Conservation (phyloP, 75 land plant genomes). For the Pinus taeda region DNA sequence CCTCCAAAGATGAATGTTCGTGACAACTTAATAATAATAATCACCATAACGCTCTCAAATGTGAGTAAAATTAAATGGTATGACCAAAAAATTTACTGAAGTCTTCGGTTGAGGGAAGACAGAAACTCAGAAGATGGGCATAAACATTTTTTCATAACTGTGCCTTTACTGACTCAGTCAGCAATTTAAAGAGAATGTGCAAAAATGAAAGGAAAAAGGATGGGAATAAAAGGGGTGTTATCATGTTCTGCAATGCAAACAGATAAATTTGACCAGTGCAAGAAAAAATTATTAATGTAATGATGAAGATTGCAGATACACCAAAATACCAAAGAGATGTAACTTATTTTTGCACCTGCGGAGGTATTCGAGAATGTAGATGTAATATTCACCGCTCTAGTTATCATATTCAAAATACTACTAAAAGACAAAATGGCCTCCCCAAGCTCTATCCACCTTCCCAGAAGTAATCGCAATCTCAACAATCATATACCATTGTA, state of each 20-base stretch:
- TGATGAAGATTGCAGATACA: background rate
- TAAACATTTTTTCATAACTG: too few species aligned
- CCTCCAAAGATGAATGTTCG: too few species aligned
- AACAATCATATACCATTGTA: background rate
- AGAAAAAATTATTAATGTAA: background rate
- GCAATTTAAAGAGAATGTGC: too few species aligned
- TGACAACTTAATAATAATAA: too few species aligned
- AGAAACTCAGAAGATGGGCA: too few species aligned
- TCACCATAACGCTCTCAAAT: too few species aligned
- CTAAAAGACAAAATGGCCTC: background rate
- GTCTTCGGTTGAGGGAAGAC: too few species aligned
- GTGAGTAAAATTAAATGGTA: too few species aligned
- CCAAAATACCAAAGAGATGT: background rate
- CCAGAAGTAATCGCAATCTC: too few species aligned
- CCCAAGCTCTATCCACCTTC: background rate
- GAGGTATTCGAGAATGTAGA: background rate
- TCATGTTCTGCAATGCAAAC: background rate
- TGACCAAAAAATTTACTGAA: too few species aligned
- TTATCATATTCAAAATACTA: background rate
- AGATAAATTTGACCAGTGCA: background rate
- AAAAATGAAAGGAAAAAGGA: background rate
- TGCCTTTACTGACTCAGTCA: too few species aligned
- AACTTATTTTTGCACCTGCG: background rate
- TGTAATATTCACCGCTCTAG: background rate
- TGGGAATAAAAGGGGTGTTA: background rate